These are phyloP conservation scores for Gossypium raimondii DNA, from an alignment of 345 rosid species.

Conservation along the genomic window DNA sequence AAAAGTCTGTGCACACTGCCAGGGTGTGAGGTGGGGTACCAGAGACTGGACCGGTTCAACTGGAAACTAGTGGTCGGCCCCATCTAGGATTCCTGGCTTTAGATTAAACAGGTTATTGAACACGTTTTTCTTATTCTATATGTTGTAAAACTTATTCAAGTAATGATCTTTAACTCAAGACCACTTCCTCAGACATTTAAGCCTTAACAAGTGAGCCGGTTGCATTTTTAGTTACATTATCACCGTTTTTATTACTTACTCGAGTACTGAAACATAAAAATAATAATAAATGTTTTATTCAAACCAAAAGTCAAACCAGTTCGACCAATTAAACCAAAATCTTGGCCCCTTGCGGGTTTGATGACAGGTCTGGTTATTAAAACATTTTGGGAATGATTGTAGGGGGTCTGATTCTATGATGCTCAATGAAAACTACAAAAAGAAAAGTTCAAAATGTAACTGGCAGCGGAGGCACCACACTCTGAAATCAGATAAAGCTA, in stretches of 20 bases:
- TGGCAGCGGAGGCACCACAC: constrained; percentile 3
- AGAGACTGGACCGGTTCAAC: background rate
- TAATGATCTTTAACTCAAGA: background rate
- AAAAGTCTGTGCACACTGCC: background rate
- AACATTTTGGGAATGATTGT: background rate
- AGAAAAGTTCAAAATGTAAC: background rate
- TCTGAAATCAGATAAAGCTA: background rate
- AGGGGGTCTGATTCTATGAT: background rate
- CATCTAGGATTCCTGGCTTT: too few species aligned
- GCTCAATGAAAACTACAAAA: background rate
- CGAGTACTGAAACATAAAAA: too few species aligned
- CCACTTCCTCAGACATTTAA: background rate
- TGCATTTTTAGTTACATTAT: background rate
- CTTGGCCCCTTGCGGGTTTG: background rate
- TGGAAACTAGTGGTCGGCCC: background rate
- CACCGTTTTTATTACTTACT: too few species aligned
- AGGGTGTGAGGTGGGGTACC: background rate
- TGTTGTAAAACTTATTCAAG: too few species aligned
- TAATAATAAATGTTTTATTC: too few species aligned
- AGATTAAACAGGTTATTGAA: background rate
- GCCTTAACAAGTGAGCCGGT: background rate
- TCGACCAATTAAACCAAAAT: background rate
- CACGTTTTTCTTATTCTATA: background rate
- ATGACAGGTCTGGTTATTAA: background rate
- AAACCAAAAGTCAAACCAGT: background rate